Conservation (phyloP, 495 filamentous ascomycete species). For the Immersiella caudata region DNA sequence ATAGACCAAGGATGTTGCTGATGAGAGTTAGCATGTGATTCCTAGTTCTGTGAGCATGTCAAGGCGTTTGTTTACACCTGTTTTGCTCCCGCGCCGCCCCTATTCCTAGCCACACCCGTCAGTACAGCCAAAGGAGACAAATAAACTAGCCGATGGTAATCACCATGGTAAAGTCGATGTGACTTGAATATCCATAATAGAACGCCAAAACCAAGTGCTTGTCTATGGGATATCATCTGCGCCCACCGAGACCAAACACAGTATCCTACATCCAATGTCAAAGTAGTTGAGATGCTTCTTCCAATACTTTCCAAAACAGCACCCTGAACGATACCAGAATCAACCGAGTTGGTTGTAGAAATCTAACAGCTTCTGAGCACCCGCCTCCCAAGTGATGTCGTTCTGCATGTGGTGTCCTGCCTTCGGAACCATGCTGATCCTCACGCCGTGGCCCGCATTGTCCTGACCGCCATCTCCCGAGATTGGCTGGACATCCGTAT, state of each 20-base stretch:
- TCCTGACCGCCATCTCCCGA: conserved; percentile 27
- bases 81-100: background rate
- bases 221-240: background rate
- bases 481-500: conserved; percentile 55
- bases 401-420: conserved; percentile 53
- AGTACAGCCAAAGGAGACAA: background rate
- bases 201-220: background rate
- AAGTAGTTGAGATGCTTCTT: conserved; percentile 7
- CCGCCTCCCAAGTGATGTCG: conserved; percentile 44
- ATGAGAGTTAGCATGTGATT: background rate
- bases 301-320: background rate
- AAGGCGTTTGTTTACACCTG: background rate
- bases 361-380: conserved; percentile 40
- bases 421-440: conserved; percentile 38
- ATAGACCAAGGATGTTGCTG: background rate
- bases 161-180: no score
- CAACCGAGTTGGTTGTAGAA: conserved; percentile 39
- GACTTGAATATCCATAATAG: no score
- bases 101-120: background rate
- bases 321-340: background rate
- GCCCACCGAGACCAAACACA: background rate
- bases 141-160: background rate
- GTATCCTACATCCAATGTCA: conserved; percentile 3
- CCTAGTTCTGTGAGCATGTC: background rate
- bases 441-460: conserved; percentile 34